Evolutionary conservation across 129 eudicot species (phyloP).

Genomic region (Chrysanthemum seticuspe): DNA sequence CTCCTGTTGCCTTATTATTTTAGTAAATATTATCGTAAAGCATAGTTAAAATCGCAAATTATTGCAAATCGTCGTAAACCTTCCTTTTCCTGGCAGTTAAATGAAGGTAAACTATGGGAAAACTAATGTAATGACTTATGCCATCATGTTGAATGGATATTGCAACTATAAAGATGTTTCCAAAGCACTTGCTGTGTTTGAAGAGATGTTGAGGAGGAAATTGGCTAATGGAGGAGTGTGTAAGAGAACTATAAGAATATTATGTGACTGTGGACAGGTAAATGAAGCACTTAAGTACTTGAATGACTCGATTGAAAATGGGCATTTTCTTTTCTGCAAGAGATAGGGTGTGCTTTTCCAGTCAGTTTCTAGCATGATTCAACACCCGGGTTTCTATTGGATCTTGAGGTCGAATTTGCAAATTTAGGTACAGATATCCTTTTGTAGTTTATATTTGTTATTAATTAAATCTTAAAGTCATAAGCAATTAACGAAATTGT

Average conservation of each 20-base stretch:
- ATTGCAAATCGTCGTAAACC: too few species aligned
- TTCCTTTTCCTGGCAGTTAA: constrained; percentile 5
- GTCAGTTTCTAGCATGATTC: constrained; percentile 6
- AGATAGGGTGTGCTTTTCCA: constrained; percentile 34
- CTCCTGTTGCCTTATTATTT: too few species aligned
- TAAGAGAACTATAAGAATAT: constrained; percentile 33
- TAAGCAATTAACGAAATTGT: background rate
- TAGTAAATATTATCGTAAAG: too few species aligned
- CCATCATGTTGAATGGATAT: constrained; percentile 43
- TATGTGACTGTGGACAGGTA: constrained; percentile 33
- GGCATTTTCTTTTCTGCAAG: constrained; percentile 30
- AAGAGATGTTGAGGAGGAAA: constrained; percentile 40
- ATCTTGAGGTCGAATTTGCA: constrained; percentile 13
- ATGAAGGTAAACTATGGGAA: constrained; percentile 13
- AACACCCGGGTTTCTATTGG: constrained; percentile 5
- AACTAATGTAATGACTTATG: constrained; percentile 23
- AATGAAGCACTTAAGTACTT: constrained; percentile 37
- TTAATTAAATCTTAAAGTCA: constrained; percentile 1
- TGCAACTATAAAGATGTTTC: constrained; percentile 29
- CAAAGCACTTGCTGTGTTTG: constrained; percentile 37
- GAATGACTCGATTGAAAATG: constrained; percentile 37
- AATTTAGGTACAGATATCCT: constrained; percentile 3
- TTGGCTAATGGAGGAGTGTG: constrained; percentile 27
- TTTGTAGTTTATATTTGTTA: background rate
- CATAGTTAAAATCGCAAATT: too few species aligned